A percentile compares a stretch with the other conserved stretches of the same genome.
Evolutionary conservation across 495 filamentous ascomycete genomes (phyloP).

Genomic region (Neurospora sp.): DNA sequence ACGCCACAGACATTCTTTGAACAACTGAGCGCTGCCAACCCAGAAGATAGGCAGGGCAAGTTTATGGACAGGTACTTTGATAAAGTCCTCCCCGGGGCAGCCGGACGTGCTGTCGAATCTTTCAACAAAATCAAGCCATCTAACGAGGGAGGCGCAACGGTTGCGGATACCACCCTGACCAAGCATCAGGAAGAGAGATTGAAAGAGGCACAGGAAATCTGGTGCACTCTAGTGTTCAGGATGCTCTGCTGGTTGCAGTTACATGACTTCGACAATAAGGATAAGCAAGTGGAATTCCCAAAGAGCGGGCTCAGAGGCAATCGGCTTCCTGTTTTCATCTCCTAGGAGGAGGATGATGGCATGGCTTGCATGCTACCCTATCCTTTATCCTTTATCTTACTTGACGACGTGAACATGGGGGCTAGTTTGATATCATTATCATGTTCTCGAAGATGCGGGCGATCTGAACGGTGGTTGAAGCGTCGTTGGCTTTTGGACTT

Average conservation of each 20-base stretch:
- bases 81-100: conserved; percentile 12
- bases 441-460: no score
- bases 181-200: no score
- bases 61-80: conserved; percentile 36
- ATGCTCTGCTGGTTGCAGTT: conserved; percentile 44
- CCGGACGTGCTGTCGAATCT: background rate
- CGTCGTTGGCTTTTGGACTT: no score
- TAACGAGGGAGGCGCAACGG: no score
- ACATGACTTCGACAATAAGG: conserved; percentile 41
- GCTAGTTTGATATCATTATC: no score
- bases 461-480: no score
- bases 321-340: conserved; percentile 40
- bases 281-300: conserved; percentile 32
- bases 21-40: conserved; percentile 26
- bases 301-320: conserved; percentile 36
- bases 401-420: no score
- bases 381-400: background rate
- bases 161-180: no score
- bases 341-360: conserved; percentile 5
- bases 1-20: conserved; percentile 9
- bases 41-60: conserved; percentile 28
- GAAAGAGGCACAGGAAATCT: conserved; percentile 20
- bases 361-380: background rate
- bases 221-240: conserved; percentile 38
- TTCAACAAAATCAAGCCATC: no score